Evolutionary conservation across 345 rosid species (phyloP), one percentile per base, ranked within the genome.

Genomic region (Moricandia arvensis): DNA sequence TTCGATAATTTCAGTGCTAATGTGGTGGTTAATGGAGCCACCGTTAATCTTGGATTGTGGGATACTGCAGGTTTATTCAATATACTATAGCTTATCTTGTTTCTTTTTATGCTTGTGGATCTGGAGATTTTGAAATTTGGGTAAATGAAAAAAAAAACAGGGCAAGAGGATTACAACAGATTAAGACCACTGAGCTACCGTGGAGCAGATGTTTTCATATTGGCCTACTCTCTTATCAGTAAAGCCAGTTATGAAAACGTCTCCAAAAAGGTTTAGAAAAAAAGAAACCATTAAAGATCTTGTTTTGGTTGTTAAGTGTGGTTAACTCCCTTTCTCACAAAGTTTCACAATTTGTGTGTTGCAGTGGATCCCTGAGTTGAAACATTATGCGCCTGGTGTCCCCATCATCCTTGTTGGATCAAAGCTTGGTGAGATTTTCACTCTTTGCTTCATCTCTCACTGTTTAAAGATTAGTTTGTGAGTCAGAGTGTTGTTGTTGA

Each of bases 191-290:
- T 91, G 86, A 90, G 97, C 43, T 91, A 94, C 47, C 96, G 96
- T 49, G 99, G 97, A 30, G 98, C 97, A 12, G 98, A 91, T 80
- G 97, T 94, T 71, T 94, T 94, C 83, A 87, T 94, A 15, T 88
- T 94, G 80, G 96, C 96, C 11, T 91, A 91, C 82, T 91, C 98
- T 74, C 90, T 94, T 63, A 92, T 94, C 80, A 94, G 97, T 91
- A 94, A 92, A 85, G 99, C 99, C 72, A 95, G 99, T 83, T 92
- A 92, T 79, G 99, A 95, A 82, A 95, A 95, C 73, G 91, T 92
- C 43, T 86, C 96, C 73, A 95, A 95, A 80, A 95, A 95, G 96
- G 99, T 45, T 45, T 0, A 21, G 0, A 10, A 3, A 29, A 10
- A 12, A 5, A 6, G 1, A 45, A 24, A 12, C 5, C 18, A 59